phyloP scores from a whole-genome alignment of 768 basidiomycete genomes.

The Rhodotorula babjevae region DNA sequence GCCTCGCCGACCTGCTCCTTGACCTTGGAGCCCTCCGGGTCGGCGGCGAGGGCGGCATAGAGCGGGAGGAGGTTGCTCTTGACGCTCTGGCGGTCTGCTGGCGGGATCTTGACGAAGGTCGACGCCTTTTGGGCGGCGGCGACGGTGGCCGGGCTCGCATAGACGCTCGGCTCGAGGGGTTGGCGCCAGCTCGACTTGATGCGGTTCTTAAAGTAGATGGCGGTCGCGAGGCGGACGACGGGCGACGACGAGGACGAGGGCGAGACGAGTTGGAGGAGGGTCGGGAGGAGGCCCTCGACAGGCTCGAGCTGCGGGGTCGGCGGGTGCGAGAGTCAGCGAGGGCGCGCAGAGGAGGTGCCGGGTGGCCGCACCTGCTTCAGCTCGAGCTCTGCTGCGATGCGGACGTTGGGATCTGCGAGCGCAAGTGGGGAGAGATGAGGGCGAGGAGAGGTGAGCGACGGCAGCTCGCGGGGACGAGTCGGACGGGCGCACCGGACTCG shows the following conservation, averaged over 20 bases:
- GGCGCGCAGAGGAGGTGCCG: not conserved
- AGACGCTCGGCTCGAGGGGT: constrained; percentile 47
- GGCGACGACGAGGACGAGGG: constrained; percentile 73
- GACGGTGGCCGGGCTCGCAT: constrained; percentile 15
- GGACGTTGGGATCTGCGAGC: constrained; percentile 67
- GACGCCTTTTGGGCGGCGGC: constrained; percentile 39
- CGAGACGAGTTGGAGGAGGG: constrained; percentile 72
- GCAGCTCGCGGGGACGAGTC: not conserved
- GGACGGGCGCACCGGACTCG: constrained; percentile 4
- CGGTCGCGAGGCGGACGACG: constrained; percentile 74
- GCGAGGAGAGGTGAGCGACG: not conserved
- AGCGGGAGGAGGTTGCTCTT: constrained; percentile 64
- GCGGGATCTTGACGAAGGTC: constrained; percentile 56
- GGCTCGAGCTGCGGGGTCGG: constrained; percentile 44
- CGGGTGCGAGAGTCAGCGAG: not conserved
- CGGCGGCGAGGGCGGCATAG: constrained; percentile 63
- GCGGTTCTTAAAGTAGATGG: constrained; percentile 88
- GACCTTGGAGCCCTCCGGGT: constrained; percentile 59
- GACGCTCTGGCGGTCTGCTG: constrained; percentile 68
- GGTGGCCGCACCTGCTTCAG: constrained; percentile 64
- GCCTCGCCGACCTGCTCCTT: constrained; percentile 69
- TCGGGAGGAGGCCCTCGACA: constrained; percentile 78
- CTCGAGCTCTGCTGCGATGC: constrained; percentile 78
- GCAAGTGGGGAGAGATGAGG: not conserved
- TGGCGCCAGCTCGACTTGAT: constrained; percentile 57